Evolutionary conservation across 78 protist genomes (phyloP), one percentile per base, ranked within the genome.

Genomic region (Pelomyxa schiedti): DNA sequence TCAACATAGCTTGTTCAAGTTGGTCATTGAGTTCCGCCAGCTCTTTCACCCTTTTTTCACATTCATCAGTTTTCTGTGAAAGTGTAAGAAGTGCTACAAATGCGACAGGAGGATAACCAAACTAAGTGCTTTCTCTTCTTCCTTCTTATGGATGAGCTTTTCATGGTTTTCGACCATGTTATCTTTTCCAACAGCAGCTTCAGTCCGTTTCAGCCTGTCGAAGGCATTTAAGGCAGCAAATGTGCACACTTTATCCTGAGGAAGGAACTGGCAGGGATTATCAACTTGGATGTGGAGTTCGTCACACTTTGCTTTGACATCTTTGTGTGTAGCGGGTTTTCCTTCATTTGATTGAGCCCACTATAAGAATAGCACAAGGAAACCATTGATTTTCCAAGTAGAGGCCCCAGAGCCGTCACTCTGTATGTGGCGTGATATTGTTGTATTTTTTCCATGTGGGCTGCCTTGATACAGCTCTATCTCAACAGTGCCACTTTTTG

Each of bases 191-290:
- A 47, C 64, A 9, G 83, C 90, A 42, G 58, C 63, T 67, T 84
- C 84, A 0, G 94, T 90, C 28, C 64, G 76, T 1, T 26, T 8
- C 1, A 92, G 68, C 8, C 86, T 66, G 26, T 88, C 93, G 9
- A 42, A 52, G 9, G 92, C 82, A n/a, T 78, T 32, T 73, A 82
- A 43, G 7, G 39, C 1, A 0, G 94, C 84, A n/a, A 92, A 92
- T 32, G 72, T 42, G 47, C 75, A 75, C 6, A 92, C 95, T 66
- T 79, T 83, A 40, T 90, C 94, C 75, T 92, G 95, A 16, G 95
- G 95, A n/a, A 92, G 65, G 77, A 90, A 92, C 67, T 92, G 95
- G 81, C 89, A 79, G 39, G 80, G 75, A 73, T 90, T 92, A 75
- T 89, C 92, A 1, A 92, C 28, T 42, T 89, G 88, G 32, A 92